phyloP scores from a whole-genome alignment of 2,329 filamentous ascomycete species.

The Penicillium sp. region DNA sequence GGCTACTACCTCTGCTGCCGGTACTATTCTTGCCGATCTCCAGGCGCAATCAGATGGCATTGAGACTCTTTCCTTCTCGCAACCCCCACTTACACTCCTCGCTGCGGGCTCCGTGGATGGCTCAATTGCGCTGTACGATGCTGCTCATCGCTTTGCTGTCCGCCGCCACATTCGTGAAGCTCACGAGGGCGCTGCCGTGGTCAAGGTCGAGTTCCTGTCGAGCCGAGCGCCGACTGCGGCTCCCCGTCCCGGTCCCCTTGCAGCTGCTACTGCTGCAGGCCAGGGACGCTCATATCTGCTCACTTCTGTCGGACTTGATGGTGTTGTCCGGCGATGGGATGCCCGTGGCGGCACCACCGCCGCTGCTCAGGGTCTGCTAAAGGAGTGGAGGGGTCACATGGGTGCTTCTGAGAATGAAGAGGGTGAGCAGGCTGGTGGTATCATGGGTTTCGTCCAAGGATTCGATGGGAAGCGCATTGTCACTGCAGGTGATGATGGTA shows the following conservation, averaged over 20 bases:
- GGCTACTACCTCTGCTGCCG: conserved; percentile 53
- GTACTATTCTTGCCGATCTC: conserved; percentile 78
- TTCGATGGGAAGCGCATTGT: conserved; percentile 74
- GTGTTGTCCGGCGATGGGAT: conserved; percentile 89
- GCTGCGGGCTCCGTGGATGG: conserved; percentile 68
- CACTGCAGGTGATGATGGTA: conserved; percentile 84
- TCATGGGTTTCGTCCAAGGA: conserved; percentile 85
- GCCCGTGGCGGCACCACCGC: conserved; percentile 68
- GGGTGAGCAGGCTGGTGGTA: conserved; percentile 80
- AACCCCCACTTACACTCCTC: conserved; percentile 63
- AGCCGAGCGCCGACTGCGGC: conserved; percentile 43
- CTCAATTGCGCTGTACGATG: conserved; percentile 82
- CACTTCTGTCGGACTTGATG: conserved; percentile 89
- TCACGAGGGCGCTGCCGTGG: conserved; percentile 86
- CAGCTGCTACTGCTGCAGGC: conserved; percentile 31
- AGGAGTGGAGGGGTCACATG: conserved; percentile 86
- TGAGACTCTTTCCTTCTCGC: conserved; percentile 71
- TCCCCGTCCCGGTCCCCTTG: conserved; percentile 30
- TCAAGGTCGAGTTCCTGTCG: conserved; percentile 85
- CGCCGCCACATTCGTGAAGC: conserved; percentile 78
- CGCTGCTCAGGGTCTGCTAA: conserved; percentile 70
- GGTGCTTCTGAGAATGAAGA: conserved; percentile 50
- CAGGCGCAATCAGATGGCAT: conserved; percentile 79
- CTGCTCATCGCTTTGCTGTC: conserved; percentile 82
- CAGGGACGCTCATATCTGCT: conserved; percentile 66